Evolutionary conservation across 2,329 filamentous ascomycete genomes (phyloP).

Genomic region (Cladobotryum mycophilum): DNA sequence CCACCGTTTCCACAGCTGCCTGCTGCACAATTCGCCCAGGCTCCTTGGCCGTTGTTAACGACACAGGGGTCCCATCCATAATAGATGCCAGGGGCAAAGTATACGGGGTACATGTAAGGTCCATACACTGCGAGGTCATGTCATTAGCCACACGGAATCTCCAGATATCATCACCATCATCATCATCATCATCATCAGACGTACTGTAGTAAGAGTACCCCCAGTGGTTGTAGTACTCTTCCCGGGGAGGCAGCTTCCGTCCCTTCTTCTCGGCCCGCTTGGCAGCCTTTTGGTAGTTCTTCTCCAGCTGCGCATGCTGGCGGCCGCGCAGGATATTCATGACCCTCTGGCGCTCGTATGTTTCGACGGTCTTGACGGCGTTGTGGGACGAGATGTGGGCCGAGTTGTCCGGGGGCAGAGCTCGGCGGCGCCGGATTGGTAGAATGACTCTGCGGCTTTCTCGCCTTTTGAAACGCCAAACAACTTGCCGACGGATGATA

Average conservation of each 20-base stretch:
- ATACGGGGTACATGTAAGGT: slow-evolving; percentile 38
- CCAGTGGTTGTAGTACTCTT: slow-evolving; percentile 49
- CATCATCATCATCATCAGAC: background rate
- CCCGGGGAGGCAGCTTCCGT: slow-evolving; percentile 38
- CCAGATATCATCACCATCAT: too few relatives aligned
- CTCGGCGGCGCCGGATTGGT: slow-evolving; percentile 41
- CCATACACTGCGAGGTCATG: slow-evolving; percentile 34
- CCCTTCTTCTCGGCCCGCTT: slow-evolving; percentile 45
- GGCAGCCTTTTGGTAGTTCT: slow-evolving; percentile 50
- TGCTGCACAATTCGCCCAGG: slow-evolving; percentile 32
- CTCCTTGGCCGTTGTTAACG: slow-evolving; percentile 27
- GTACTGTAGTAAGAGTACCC: slow-evolving; percentile 41
- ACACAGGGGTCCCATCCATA: slow-evolving; percentile 36
- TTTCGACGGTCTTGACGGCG: slow-evolving; percentile 39
- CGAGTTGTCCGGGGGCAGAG: slow-evolving; percentile 51
- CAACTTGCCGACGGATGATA: slow-evolving; percentile 19
- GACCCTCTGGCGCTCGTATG: slow-evolving; percentile 6
- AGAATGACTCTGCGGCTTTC: slow-evolving; percentile 32
- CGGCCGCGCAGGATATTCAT: slow-evolving; percentile 11
- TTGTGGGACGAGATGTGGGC: slow-evolving; percentile 72
- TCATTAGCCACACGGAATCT: background rate
- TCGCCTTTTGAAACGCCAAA: slow-evolving; percentile 12
- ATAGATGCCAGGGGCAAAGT: slow-evolving; percentile 40
- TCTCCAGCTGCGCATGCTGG: slow-evolving; percentile 36
- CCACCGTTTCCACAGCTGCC: slow-evolving; percentile 43